Evolutionary conservation across 192 early-diverging fungal genomes (phyloP).

Genomic region (Podila epicladia): DNA sequence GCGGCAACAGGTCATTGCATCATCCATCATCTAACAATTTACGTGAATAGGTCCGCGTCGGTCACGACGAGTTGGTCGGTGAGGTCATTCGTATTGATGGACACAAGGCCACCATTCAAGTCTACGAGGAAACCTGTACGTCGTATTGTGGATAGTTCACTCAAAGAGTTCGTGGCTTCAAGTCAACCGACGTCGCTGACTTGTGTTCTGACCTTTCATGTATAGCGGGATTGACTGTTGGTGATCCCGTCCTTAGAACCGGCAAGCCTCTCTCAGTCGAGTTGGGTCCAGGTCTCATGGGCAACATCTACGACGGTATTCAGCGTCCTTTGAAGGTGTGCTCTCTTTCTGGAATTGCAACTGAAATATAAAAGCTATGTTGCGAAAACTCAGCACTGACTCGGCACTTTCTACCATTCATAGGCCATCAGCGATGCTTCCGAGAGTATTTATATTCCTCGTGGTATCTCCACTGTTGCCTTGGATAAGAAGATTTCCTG

Average conservation of each 20-base stretch:
- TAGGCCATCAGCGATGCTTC: conserved; percentile 92
- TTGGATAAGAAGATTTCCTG: conserved; percentile 90
- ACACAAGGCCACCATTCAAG: conserved; percentile 99
- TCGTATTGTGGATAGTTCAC: not conserved
- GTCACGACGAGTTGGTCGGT: conserved; percentile 96
- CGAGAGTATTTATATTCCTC: conserved; percentile 98
- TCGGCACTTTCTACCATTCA: not conserved
- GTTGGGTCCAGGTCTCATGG: conserved; percentile 95
- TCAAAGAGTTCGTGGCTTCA: too few species aligned
- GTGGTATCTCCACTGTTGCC: conserved; percentile 98
- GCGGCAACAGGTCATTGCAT: too few species aligned
- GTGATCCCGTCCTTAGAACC: conserved; percentile 98
- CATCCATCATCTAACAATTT: not conserved
- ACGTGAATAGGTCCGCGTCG: conserved; percentile 85
- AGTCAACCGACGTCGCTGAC: too few species aligned
- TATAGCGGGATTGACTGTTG: conserved; percentile 95
- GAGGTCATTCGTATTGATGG: conserved; percentile 99
- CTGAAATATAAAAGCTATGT: too few species aligned
- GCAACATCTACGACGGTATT: conserved; percentile 99
- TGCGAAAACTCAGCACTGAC: not conserved
- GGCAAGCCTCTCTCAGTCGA: conserved; percentile 99
- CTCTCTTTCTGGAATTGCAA: not conserved
- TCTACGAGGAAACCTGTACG: conserved; percentile 98
- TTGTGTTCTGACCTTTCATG: too few species aligned
- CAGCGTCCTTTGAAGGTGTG: conserved; percentile 94